Evolutionary conservation across 2,329 filamentous ascomycete genomes (phyloP).

Genomic region (Cercospora berteroae): DNA sequence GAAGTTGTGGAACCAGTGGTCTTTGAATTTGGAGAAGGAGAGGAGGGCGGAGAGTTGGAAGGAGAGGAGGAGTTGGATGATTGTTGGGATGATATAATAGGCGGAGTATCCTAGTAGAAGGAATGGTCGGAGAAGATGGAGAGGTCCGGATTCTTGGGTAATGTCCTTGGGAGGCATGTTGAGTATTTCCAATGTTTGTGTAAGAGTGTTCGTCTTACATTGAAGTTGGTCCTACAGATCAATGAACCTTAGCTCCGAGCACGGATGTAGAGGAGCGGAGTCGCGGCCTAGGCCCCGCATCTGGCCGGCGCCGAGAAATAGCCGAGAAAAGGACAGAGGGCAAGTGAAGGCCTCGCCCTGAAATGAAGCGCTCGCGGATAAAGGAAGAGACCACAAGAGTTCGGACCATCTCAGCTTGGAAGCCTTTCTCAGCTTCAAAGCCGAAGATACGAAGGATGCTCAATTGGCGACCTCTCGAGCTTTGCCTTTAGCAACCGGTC

Average conservation of each 20-base stretch:
- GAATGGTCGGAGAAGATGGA: slow-evolving; percentile 37
- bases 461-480: not conserved
- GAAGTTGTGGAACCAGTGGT: slow-evolving; percentile 60
- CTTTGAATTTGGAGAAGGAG: slow-evolving; percentile 36
- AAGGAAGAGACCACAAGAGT: not conserved
- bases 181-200: not conserved
- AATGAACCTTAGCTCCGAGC: not conserved
- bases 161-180: slow-evolving; percentile 18
- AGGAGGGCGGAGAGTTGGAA: slow-evolving; percentile 31
- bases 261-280: not conserved
- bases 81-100: slow-evolving; percentile 53
- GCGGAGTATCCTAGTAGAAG: slow-evolving; percentile 53
- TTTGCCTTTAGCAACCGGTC: not conserved
- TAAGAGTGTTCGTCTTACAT: not conserved
- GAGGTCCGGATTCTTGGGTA: slow-evolving; percentile 22
- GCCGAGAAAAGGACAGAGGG: not conserved
- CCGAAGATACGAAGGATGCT: not conserved
- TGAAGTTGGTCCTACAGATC: not conserved
- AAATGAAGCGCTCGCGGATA: not conserved
- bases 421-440: not conserved
- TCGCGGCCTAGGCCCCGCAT: not conserved
- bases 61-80: slow-evolving; percentile 42
- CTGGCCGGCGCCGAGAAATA: not conserved
- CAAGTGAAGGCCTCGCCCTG: not conserved
- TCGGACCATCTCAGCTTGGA: not conserved